Percentiles rank a stretch among this genome's conserved stretches.
Conservation (phyloP, 2,329 filamentous ascomycete species). For the Cladophialophora immunda region DNA sequence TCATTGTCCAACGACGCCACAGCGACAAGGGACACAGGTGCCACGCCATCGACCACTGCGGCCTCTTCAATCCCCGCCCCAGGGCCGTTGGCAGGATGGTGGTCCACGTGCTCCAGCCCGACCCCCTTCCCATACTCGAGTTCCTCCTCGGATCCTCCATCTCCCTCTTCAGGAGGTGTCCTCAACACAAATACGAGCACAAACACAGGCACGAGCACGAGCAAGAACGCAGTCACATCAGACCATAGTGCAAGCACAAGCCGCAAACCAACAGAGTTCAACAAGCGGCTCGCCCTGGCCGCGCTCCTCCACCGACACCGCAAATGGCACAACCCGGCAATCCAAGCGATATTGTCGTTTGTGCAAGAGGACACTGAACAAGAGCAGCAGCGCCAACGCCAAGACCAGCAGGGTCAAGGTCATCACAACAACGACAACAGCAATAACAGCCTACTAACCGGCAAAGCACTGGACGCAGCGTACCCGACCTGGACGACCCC, state of each 20-base stretch:
- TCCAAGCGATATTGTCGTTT: constrained; percentile 52
- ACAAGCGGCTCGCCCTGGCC: constrained; percentile 23
- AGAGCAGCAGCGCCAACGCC: background rate
- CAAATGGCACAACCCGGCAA: constrained; percentile 57
- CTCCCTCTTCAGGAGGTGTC: background rate
- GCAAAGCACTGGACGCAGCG: constrained; percentile 46
- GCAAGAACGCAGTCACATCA: too few species aligned
- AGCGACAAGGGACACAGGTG: constrained; percentile 38
- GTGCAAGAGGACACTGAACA: constrained; percentile 44
- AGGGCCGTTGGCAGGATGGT: constrained; percentile 52
- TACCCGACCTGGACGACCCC: constrained; percentile 61
- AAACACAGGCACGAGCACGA: constrained; percentile 17
- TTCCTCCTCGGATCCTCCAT: background rate
- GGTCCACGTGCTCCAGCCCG: constrained; percentile 50
- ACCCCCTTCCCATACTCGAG: constrained; percentile 24
- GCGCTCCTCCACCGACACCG: constrained; percentile 51
- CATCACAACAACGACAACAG: background rate
- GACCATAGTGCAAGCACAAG: constrained; percentile 1
- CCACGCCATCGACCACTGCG: background rate
- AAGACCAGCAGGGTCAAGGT: background rate
- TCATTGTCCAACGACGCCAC: constrained; percentile 31
- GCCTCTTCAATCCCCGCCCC: constrained; percentile 41
- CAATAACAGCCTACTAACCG: background rate
- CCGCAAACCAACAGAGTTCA: constrained; percentile 25
- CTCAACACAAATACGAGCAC: background rate